These are phyloP conservation scores for Cryptococcus floricola DNA, from an alignment of 1,284 basidiomycete species.

Conservation along the genomic window DNA sequence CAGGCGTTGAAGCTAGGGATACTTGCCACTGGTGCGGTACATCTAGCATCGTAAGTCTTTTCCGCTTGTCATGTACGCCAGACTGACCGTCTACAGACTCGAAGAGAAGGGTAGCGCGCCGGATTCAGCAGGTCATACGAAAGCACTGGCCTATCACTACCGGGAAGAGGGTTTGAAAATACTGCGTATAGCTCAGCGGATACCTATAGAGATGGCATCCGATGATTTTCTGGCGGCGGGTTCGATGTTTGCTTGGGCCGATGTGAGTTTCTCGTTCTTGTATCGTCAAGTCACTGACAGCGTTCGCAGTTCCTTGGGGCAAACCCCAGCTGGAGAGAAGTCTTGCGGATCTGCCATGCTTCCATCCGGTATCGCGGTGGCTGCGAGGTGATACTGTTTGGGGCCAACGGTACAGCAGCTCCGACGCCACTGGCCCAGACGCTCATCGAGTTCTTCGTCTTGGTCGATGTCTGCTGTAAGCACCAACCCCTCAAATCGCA, in stretches of 20 bases:
- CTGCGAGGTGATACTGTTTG: slow-evolving; percentile 28
- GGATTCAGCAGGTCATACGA: slow-evolving; percentile 11
- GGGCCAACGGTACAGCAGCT: background rate
- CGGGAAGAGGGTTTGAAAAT: slow-evolving; percentile 23
- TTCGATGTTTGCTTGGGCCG: slow-evolving; percentile 26
- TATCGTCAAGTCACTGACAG: background rate
- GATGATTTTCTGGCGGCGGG: slow-evolving; percentile 32
- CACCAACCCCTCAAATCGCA: no score
- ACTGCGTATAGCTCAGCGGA: slow-evolving; percentile 23
- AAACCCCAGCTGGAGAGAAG: slow-evolving; percentile 31
- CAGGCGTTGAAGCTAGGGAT: slow-evolving; percentile 32
- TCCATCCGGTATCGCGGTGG: slow-evolving; percentile 33
- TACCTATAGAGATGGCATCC: slow-evolving; percentile 23
- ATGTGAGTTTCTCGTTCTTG: slow-evolving; percentile 16
- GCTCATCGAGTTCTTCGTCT: slow-evolving; percentile 30
- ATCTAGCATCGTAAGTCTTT: slow-evolving; percentile 22
- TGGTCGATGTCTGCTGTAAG: slow-evolving; percentile 29
- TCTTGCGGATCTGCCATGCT: slow-evolving; percentile 22
- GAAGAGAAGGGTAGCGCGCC: slow-evolving; percentile 9
- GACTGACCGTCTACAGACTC: slow-evolving; percentile 6
- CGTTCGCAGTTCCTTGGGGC: slow-evolving; percentile 27
- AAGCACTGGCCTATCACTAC: slow-evolving; percentile 21
- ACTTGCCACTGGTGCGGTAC: slow-evolving; percentile 36
- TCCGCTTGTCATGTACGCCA: background rate
- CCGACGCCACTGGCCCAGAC: slow-evolving; percentile 17